Conservation (phyloP, 2,329 filamentous ascomycete genomes). For the Anthostomella pinea region DNA sequence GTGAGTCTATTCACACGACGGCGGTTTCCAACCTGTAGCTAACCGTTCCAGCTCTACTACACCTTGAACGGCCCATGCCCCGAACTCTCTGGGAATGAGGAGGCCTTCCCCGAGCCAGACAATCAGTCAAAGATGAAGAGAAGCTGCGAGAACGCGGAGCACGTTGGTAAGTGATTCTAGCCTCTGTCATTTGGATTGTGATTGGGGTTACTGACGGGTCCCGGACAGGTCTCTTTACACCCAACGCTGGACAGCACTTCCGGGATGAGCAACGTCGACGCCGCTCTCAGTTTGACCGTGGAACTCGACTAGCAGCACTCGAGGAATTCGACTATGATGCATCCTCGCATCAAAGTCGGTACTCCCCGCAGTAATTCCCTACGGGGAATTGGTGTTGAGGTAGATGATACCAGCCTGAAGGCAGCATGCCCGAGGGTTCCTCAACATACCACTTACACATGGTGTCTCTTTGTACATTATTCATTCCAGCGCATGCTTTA, state of each 20-base stretch:
- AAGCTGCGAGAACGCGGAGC: constrained; percentile 81
- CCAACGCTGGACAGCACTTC: constrained; percentile 70
- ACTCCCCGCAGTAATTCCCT: constrained; percentile 25
- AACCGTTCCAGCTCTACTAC: constrained; percentile 46
- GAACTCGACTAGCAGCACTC: constrained; percentile 67
- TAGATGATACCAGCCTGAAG: constrained; percentile 9
- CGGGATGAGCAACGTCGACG: constrained; percentile 74
- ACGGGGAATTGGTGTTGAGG: constrained; percentile 5
- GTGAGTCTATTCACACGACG: constrained; percentile 39
- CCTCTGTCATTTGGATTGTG: too few relatives aligned
- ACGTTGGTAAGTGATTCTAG: constrained; percentile 70
- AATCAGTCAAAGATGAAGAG: constrained; percentile 86
- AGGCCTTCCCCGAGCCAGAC: constrained; percentile 73
- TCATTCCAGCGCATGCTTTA: too few relatives aligned
- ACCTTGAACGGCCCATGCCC: constrained; percentile 47
- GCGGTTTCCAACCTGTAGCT: constrained; percentile 6
- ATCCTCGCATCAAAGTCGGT: constrained; percentile 38
- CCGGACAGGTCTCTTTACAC: constrained; percentile 72
- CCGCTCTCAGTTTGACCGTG: constrained; percentile 77
- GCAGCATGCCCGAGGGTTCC: too few relatives aligned
- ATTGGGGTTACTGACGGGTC: too few relatives aligned
- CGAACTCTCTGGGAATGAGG: constrained; percentile 65
- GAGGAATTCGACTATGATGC: constrained; percentile 59
- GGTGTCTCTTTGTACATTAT: too few relatives aligned
- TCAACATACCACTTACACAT: too few relatives aligned